Evolutionary conservation across 2,329 filamentous ascomycete genomes (phyloP), one percentile per base, ranked within the genome.

Genomic region (Fusarium sp.): DNA sequence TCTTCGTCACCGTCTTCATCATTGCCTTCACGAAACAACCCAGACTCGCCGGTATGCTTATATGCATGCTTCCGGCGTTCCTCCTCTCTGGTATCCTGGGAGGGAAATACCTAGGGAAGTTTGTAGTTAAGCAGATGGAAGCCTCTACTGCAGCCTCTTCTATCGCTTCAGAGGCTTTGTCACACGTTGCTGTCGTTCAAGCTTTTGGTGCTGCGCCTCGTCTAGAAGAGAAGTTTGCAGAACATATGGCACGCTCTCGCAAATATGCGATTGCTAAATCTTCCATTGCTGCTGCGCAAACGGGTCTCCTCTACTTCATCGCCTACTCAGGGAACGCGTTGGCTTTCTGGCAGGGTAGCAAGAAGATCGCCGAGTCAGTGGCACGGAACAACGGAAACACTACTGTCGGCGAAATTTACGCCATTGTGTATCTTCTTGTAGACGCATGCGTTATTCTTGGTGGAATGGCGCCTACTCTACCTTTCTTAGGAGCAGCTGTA

Each of bases 281-380:
- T 1, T 76, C 83, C 2, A 82, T 84, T 1, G 81, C 85, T 23
- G 89, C 85, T 4, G 77, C 85, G 0, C 88, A 90, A 73, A 82
- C 86, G 4, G 88, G 88, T 8, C 75, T 86, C 16, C 78, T 91
- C 3, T 91, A 90, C 75, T 91, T 91, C 68, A 85, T 91, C 65
- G 87, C 88, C 4, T 91, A 89, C 67, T 84, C 86, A 1, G 88
- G 87, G 5, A 91, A 91, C 74, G 88, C 87, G 3, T 79, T 91
- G 15, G 88, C 89, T 0, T 91, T 90, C 72, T 91, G 88, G 88
- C 85, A 90, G 74, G 89, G 89, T 40, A 88, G 86, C 65, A 81
- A 80, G 34, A 83, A 83, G 49, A 83, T 84, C 63, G 80, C 79
- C 26, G 76, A 80, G 6, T 75, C 80, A 1, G 77, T 80, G 9